These are phyloP conservation scores for Schrenkiella parvula DNA, from an alignment of 345 rosid genomes.

Conservation along the genomic window DNA sequence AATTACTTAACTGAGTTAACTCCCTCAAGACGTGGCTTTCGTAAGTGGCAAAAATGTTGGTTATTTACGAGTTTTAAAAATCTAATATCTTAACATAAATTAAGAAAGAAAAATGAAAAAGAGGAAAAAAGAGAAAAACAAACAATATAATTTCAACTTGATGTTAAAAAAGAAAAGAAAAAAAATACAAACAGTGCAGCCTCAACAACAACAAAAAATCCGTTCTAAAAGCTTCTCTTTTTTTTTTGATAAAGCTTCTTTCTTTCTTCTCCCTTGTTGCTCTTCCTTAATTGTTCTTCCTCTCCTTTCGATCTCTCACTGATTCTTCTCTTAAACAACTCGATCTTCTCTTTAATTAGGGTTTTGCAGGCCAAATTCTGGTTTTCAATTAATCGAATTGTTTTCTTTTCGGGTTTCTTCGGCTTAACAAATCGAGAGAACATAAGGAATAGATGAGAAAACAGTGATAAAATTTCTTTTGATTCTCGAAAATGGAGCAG, in stretches of 20 bases:
- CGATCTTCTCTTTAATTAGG: slow-evolving; percentile 8
- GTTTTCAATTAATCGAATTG: neutral
- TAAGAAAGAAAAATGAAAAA: neutral
- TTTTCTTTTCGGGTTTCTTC: neutral
- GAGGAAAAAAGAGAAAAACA: too few species aligned
- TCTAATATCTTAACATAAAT: neutral
- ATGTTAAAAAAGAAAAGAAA: neutral
- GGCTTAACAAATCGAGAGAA: neutral
- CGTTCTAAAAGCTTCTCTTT: neutral
- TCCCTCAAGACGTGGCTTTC: too few species aligned
- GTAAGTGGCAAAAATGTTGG: neutral
- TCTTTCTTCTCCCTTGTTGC: neutral
- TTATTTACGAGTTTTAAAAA: too few species aligned
- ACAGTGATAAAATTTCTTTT: neutral
- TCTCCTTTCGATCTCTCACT: slow-evolving; percentile 24
- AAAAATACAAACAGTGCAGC: neutral
- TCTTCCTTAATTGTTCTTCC: neutral
- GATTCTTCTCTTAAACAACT: neutral
- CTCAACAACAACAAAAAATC: neutral
- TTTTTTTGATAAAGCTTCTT: neutral
- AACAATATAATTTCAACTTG: too few species aligned
- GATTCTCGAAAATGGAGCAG: slow-evolving; percentile 37
- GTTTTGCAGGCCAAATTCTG: neutral
- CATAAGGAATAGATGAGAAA: neutral
- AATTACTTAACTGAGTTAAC: too few species aligned